Evolutionary conservation across 2,329 filamentous ascomycete genomes (phyloP).

Genomic region (Coleophoma eucalyptorum): DNA sequence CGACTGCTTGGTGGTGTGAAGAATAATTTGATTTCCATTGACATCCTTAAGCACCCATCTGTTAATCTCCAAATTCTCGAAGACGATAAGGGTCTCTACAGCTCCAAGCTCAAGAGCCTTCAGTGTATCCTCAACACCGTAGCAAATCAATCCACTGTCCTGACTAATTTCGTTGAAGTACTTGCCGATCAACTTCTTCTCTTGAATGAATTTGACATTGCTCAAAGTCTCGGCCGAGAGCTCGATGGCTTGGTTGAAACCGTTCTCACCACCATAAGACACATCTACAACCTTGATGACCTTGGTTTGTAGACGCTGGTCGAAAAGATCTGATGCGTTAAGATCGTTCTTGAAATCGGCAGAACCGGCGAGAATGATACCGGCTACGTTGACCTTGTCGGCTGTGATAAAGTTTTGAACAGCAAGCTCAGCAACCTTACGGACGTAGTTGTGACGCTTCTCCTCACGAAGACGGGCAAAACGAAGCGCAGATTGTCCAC

Average conservation of each 20-base stretch:
- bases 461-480: conserved; percentile 99
- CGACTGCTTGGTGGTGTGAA: conserved; percentile 86
- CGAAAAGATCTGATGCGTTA: conserved; percentile 96
- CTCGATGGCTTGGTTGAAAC: conserved; percentile 99
- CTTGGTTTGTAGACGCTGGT: conserved; percentile 84
- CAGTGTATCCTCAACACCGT: conserved; percentile 95
- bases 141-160: conserved; percentile 95
- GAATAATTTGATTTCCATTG: conserved; percentile 64
- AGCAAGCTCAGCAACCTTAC: conserved; percentile 95
- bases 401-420: conserved; percentile 99
- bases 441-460: conserved; percentile 99
- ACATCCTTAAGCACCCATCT: conserved; percentile 86
- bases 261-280: conserved; percentile 97
- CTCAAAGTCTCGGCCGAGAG: conserved; percentile 90
- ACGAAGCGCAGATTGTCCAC: conserved; percentile 99
- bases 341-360: conserved; percentile 99
- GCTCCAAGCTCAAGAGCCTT: conserved; percentile 96
- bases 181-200: conserved; percentile 98
- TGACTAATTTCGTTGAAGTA: conserved; percentile 99
- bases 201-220: conserved; percentile 99
- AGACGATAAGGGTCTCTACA: conserved; percentile 91
- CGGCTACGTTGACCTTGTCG: conserved; percentile 97
- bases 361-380: conserved; percentile 91
- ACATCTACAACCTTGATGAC: conserved; percentile 99
- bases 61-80: conserved; percentile 93